Evolutionary conservation across 441 rosid species (phyloP), one percentile per base, ranked within the genome.

Genomic region (Populus hybrid): DNA sequence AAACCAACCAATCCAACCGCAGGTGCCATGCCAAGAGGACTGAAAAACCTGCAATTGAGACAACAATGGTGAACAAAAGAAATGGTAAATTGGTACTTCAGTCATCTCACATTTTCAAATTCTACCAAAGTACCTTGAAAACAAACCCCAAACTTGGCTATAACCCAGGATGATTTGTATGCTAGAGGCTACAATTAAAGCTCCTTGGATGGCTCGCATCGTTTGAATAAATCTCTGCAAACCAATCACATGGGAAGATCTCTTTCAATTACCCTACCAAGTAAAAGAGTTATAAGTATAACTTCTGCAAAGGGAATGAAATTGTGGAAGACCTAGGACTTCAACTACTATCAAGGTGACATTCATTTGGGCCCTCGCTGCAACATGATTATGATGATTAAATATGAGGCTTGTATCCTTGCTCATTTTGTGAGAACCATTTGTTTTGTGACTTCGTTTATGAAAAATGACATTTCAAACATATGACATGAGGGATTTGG

Each of bases 181-280:
- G 83, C 98, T 94, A 56, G 99, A 96, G 80, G 98, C 94, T 69
- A 96, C 98, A 38, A 96, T 94, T 42, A 96, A 77, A 56, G 99
- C 99, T 53, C 98, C 99, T 84, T 96, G 99, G 74, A 96, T 95
- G 3, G 99, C 99, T 82, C 94, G 93, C 98, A 94, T 96, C 69
- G 99, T 96, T 75, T 85, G 91, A 53, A 90, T 85, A 81, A 96
- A 96, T 83, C 97, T 93, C 99, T 96, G 81, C 81, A 88, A 70
- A 83, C 73, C 87, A 69, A 81, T 84, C 77, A 84, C 80, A 79
- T 79, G 68, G 83, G 84, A 84, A 79, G 83, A 85, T 82, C 86
- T 84, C 86, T 81, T 81, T 83, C 82, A 87, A 80, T 83, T 74
- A 83, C 76, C 84, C 85, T 77, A 82, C 63, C 82, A 86, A 77